Base-by-base conservation (phyloP, 2,329 filamentous ascomycete genomes). In the Penicillium sp. region DNA sequence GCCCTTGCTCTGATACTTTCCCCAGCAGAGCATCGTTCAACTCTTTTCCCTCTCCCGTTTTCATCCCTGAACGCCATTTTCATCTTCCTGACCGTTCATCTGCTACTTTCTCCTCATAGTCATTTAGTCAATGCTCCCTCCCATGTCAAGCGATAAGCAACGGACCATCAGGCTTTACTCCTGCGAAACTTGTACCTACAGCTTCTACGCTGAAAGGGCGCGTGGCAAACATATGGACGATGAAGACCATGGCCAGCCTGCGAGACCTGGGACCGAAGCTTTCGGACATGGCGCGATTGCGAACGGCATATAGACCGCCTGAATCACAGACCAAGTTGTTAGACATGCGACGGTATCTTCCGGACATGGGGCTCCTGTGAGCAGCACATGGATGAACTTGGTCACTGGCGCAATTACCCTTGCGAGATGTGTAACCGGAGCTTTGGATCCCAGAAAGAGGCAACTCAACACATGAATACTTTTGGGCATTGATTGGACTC, bases 401-500 rank as follows among this genome's bases (percentile, higher is more conserved):
- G 51, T 23, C 71, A 75, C 60, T 71, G 71, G 69, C 38, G 23
- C 5, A 35, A 29, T 4, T 62, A 29, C 30, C 60, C 68, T 45
- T 78, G 76, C 60, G 69, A 77, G 61, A 73, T 65, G 17, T 77
- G 76, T 65, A 7, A 47, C 31, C 61, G 56, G 2, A 46, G 51
- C 1, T 77, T 75, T 63, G 23, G 21, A n/a, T 67, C 67, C 15
- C 58, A 69, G 56, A 38, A 56, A 49, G 66, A 69, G 7, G 68
- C 64, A 26, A 52, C 67, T 35, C 68, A 75, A 45, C 77, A 79
- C 62, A 76, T 76, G 74, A 54, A 70, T n/a, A 66, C 66, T 9
- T 15, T 63, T 6, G 60, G 66, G 7, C 74, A 78, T 59, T 76
- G 71, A 78, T 59, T 76, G 71, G 72, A 58, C 56, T 7, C 67